A percentile compares a stretch with the other conserved stretches of the same genome.
Conservation (phyloP, 2,329 filamentous ascomycete species). For the Ophiostoma fasciatum region DNA sequence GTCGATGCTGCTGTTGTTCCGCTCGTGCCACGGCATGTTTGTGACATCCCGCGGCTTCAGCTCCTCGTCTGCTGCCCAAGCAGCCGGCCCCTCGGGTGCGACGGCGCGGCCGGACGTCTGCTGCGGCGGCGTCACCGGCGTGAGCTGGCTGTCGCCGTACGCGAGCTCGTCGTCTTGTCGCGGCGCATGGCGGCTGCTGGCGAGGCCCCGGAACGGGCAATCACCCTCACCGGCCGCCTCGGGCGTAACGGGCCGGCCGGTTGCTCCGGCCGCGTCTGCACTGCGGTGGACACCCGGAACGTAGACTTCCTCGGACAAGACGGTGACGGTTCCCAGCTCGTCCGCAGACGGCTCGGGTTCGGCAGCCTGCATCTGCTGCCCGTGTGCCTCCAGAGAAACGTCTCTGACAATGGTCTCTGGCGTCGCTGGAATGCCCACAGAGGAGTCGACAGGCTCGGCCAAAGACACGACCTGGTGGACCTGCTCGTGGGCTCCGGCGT, state of each 20-base stretch:
- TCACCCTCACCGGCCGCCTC: background rate
- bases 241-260: background rate
- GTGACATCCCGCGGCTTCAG: constrained; percentile 18
- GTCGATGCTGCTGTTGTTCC: constrained; percentile 12
- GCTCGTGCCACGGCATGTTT: constrained; percentile 18
- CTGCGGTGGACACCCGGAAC: too few relatives aligned
- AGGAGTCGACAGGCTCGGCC: too few relatives aligned
- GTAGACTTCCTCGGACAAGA: too few relatives aligned
- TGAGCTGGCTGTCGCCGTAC: background rate
- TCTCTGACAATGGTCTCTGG: constrained; percentile 2
- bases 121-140: constrained; percentile 8
- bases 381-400: too few relatives aligned
- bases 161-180: background rate
- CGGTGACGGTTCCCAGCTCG: too few relatives aligned
- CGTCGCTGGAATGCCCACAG: constrained; percentile 6
- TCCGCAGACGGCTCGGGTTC: background rate
- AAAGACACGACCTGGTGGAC: too few relatives aligned
- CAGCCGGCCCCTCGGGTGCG: too few relatives aligned
- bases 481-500: too few relatives aligned
- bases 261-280: too few relatives aligned
- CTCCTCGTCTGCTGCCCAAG: too few relatives aligned
- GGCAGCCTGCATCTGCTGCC: too few relatives aligned
- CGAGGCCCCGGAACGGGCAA: constrained; percentile 13
- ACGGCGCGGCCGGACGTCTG: constrained; percentile 6
- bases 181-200: constrained; percentile 15